phyloP scores from a whole-genome alignment of 768 basidiomycete genomes.

The Podaxis sp. region DNA sequence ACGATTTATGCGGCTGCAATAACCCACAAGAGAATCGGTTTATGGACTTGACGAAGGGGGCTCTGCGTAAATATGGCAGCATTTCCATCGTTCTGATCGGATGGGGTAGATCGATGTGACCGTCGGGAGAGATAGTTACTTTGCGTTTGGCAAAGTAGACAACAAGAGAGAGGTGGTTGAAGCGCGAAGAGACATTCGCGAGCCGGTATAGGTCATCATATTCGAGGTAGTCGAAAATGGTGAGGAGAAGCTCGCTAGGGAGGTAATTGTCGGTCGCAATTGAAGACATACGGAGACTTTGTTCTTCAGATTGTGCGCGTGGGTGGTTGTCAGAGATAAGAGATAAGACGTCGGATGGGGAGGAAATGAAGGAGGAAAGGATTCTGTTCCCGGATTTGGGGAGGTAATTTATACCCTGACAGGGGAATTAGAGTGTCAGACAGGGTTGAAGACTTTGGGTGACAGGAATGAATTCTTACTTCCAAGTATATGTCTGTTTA shows the following conservation, averaged over 20 bases:
- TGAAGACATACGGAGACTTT: not conserved
- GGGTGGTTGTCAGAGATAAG: not conserved
- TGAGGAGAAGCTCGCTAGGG: slow-evolving; percentile 21
- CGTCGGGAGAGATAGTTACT: slow-evolving; percentile 11
- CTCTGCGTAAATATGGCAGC: slow-evolving; percentile 10
- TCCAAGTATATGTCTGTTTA: not conserved
- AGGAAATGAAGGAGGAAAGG: not conserved
- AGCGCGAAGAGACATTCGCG: slow-evolving; percentile 13
- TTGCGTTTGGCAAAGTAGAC: slow-evolving; percentile 18
- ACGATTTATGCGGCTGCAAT: not conserved
- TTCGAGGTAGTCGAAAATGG: slow-evolving; percentile 15
- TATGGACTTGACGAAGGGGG: slow-evolving; percentile 13
- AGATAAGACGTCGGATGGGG: not conserved
- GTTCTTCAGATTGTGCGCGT: not conserved
- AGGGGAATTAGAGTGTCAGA: not conserved
- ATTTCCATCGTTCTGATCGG: slow-evolving; percentile 2
- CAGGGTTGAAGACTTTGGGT: not conserved
- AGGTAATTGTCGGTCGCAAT: slow-evolving; percentile 11
- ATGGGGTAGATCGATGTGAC: slow-evolving; percentile 7
- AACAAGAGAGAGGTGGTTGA: slow-evolving; percentile 19
- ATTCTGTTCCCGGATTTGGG: not conserved
- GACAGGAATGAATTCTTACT: not conserved
- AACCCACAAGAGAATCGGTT: slow-evolving; percentile 10
- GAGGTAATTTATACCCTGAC: not conserved
- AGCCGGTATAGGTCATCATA: slow-evolving; percentile 16